Evolutionary conservation across 1,284 basidiomycete species (phyloP).

Genomic region (Ceratobasidium sp.): DNA sequence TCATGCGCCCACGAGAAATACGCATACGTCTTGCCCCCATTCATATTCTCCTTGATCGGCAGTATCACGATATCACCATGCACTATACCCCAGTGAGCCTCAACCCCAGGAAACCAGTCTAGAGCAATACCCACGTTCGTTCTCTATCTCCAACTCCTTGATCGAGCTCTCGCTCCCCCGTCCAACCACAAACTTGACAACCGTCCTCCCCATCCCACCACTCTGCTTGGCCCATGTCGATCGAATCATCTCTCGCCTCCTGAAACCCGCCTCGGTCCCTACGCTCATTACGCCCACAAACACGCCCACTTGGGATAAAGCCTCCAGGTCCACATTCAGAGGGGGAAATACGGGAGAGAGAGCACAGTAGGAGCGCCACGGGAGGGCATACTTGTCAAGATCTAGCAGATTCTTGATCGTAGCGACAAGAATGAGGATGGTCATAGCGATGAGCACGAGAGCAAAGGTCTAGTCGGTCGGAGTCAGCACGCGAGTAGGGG

Average conservation of each 20-base stretch:
- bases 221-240: slow-evolving; percentile 89
- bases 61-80: slow-evolving; percentile 91
- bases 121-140: slow-evolving; percentile 77
- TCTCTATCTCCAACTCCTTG: slow-evolving; percentile 77
- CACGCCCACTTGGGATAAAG: slow-evolving; percentile 86
- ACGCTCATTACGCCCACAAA: slow-evolving; percentile 91
- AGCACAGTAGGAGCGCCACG: slow-evolving; percentile 92
- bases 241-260: slow-evolving; percentile 88
- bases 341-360: slow-evolving; percentile 57
- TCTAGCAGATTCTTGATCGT: neutral
- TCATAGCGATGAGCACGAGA: neutral
- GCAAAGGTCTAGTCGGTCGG: slow-evolving; percentile 7
- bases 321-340: slow-evolving; percentile 67
- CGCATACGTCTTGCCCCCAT: slow-evolving; percentile 85
- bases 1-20: slow-evolving; percentile 91
- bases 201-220: slow-evolving; percentile 71
- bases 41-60: slow-evolving; percentile 90
- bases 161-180: slow-evolving; percentile 83
- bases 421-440: neutral
- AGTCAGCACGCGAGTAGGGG: neutral
- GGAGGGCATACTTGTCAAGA: slow-evolving; percentile 58
- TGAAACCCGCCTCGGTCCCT: slow-evolving; percentile 77
- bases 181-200: slow-evolving; percentile 92
- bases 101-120: slow-evolving; percentile 52
- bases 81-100: slow-evolving; percentile 59